A percentile compares a stretch with the other conserved stretches of the same genome.
Conservation (phyloP, 2,329 filamentous ascomycete genomes). For the Dothidotthia symphoricarpi region DNA sequence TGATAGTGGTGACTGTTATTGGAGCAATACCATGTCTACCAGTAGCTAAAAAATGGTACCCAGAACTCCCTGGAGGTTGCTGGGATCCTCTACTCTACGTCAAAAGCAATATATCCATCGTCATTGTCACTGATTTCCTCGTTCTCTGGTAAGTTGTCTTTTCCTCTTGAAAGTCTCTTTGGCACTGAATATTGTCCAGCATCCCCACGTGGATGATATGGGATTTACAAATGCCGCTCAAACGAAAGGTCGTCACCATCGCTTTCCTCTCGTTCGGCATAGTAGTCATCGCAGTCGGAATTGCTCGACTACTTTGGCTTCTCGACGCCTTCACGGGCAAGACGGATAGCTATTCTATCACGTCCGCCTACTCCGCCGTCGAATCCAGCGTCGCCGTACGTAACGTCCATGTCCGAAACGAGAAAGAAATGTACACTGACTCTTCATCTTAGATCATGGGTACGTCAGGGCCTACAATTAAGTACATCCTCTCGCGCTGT, state of each 20-base stretch:
- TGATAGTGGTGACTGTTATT: constrained; percentile 11
- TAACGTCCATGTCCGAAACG: background rate
- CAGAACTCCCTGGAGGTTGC: constrained; percentile 16
- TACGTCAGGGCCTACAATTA: constrained; percentile 14
- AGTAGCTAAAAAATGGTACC: constrained; percentile 11
- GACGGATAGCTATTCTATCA: constrained; percentile 12
- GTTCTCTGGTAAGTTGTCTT: constrained; percentile 9
- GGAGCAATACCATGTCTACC: constrained; percentile 17
- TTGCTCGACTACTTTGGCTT: constrained; percentile 18
- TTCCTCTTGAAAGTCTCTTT: background rate
- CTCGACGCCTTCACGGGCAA: constrained; percentile 17
- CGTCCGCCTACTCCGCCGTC: constrained; percentile 17
- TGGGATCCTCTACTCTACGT: constrained; percentile 10
- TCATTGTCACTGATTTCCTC: too few relatives aligned
- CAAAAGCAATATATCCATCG: constrained; percentile 11
- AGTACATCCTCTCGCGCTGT: constrained; percentile 15
- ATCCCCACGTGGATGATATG: constrained; percentile 28
- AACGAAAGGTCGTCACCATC: constrained; percentile 17
- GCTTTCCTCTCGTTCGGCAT: constrained; percentile 20
- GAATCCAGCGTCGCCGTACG: constrained; percentile 10
- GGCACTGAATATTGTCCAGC: background rate
- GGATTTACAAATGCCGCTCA: too few relatives aligned
- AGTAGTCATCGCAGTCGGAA: constrained; percentile 18
- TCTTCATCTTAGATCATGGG: constrained; percentile 9
- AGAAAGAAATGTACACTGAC: background rate